Evolutionary conservation across 192 early-diverging fungal species (phyloP), one percentile per base, ranked within the genome.

Genomic region (Gaertneriomyces semiglobifer): DNA sequence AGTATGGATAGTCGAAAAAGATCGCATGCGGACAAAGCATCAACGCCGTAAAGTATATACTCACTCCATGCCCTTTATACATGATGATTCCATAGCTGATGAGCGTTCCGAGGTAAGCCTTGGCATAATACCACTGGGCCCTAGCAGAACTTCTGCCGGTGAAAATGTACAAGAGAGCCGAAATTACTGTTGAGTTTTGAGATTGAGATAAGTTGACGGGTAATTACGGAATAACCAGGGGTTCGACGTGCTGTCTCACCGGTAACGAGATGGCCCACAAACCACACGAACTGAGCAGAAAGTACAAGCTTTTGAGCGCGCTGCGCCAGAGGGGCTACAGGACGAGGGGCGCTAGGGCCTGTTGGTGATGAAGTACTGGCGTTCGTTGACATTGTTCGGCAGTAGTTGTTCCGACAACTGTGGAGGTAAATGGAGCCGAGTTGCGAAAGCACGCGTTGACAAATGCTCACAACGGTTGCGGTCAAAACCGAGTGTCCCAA

Each of bases 51-150:
- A 12, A 50, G 66, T 16, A 44, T 6, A 65, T 20, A 81, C 84
- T 84, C 80, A 90, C 88, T 40, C 89, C 88, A 69, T 87, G 83
- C 33, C 85, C 80, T 70, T 90, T 91, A 75, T 88, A 89, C 60
- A 91, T 76, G 47, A 93, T 89, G 48, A 93, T 88, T 44, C 84
- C 82, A 72, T 89, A 92, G 50, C 81, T 84, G 20, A 90, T 42
- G 16, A 89, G 59, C 6, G 88, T 87, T 16, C 90, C 89, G 39
- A 82, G 71, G 60, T 84, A 88, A 10, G 86, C 88, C 58, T 78
- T 80, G 7, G 71, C 64, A 71, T 92, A 92, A 65, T 57, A 70
- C 56, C 44, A 51, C 1, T 71, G 38, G 4, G 72, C 74, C 12
- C 43, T 57, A 33, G 58, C 48, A 44, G 65, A 69, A 33, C 25